Conservation (phyloP, 768 basidiomycete genomes). For the Phlegmacium glaucopus region DNA sequence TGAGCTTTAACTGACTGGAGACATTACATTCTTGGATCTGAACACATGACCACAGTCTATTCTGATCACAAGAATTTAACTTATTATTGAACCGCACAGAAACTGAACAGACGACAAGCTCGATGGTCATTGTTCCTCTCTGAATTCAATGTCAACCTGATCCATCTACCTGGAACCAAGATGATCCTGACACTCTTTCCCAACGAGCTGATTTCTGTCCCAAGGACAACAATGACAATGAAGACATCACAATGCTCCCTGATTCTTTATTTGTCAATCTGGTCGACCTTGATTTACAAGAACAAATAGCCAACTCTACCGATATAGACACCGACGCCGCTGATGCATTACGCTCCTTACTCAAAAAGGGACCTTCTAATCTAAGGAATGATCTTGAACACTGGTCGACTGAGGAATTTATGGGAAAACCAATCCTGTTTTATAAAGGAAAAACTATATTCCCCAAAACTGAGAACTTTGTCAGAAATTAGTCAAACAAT, state of each 20-base stretch:
- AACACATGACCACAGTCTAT: constrained; percentile 15
- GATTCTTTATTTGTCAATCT: constrained; percentile 6
- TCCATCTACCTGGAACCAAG: constrained; percentile 7
- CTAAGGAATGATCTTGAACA: too few species aligned
- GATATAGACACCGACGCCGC: too few species aligned
- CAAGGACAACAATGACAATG: neutral
- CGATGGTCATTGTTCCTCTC: constrained; percentile 8
- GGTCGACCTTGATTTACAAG: neutral
- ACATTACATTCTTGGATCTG: constrained; percentile 22
- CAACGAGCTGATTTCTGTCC: constrained; percentile 4
- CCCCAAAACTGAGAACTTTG: too few species aligned
- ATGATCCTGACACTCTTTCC: constrained; percentile 12
- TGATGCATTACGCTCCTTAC: too few species aligned
- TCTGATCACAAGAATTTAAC: constrained; percentile 14
- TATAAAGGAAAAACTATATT: too few species aligned
- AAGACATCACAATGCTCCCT: too few species aligned
- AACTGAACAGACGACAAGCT: constrained; percentile 9
- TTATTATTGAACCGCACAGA: constrained; percentile 1
- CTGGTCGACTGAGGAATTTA: too few species aligned
- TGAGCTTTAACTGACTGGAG: constrained; percentile 24
- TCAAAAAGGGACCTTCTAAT: too few species aligned
- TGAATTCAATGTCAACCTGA: constrained; percentile 9
- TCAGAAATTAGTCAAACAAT: too few species aligned
- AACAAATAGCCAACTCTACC: constrained; percentile 7
- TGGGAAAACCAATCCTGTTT: too few species aligned